phyloP scores from a whole-genome alignment of 257 asterid species.

The Rhazya stricta region DNA sequence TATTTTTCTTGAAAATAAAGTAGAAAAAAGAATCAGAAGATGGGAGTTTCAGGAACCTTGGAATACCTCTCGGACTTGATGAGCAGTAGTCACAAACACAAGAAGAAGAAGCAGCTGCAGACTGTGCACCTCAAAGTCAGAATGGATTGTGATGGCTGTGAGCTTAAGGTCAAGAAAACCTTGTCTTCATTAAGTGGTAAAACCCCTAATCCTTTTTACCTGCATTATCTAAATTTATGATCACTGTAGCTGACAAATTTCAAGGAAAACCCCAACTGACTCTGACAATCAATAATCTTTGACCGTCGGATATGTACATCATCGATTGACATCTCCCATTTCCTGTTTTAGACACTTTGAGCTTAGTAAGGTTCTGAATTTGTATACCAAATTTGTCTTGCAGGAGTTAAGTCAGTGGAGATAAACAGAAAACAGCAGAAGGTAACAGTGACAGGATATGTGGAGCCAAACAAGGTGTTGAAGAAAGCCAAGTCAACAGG shows the following conservation, averaged over 20 bases:
- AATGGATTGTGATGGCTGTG: constrained; percentile 97
- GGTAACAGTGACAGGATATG: constrained; percentile 71
- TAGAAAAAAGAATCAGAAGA: constrained; percentile 5
- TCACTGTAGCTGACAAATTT: no score
- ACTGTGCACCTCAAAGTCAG: constrained; percentile 78
- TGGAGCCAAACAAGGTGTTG: constrained; percentile 64
- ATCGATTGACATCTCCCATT: background rate
- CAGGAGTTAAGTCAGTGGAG: constrained; percentile 78
- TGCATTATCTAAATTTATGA: background rate
- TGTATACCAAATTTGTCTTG: background rate
- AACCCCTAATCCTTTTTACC: background rate
- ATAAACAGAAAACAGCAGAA: constrained; percentile 76
- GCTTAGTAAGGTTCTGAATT: background rate
- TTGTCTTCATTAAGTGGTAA: constrained; percentile 74
- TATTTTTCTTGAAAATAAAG: background rate
- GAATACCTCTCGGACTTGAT: constrained; percentile 68
- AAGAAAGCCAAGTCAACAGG: constrained; percentile 80
- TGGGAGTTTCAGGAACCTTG: constrained; percentile 76
- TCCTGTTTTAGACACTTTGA: background rate
- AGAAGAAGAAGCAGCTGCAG: constrained; percentile 63
- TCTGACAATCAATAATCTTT: no score
- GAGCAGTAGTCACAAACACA: constrained; percentile 49
- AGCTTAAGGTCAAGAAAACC: constrained; percentile 73
- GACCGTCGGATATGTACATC: background rate
- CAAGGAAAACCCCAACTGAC: no score